Percentiles rank a stretch among this genome's conserved stretches.
These are phyloP conservation scores for Salvia sclarea DNA, from an alignment of 305 asterid species.

Conservation along the genomic window DNA sequence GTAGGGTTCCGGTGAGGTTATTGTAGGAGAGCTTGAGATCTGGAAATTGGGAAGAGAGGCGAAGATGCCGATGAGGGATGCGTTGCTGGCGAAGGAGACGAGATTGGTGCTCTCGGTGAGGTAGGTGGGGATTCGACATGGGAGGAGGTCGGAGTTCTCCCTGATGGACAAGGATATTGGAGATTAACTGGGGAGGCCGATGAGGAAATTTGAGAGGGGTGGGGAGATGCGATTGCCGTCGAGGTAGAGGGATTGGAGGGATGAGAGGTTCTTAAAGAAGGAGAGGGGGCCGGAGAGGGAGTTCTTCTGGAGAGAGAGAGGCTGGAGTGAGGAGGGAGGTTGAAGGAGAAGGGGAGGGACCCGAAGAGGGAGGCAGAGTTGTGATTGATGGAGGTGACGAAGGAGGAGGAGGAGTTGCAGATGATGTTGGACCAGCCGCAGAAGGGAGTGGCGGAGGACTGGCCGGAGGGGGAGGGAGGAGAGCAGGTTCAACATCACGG, in stretches of 20 bases:
- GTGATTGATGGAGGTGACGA: conserved; percentile 53
- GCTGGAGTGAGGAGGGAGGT: conserved; percentile 49
- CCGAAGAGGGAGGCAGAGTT: conserved; percentile 56
- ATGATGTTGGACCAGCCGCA: conserved; percentile 56
- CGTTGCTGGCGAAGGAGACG: conserved; percentile 51
- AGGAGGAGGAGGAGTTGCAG: conserved; percentile 48
- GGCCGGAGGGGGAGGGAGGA: conserved; percentile 62
- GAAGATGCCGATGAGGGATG: conserved; percentile 58
- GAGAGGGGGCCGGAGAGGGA: conserved; percentile 65
- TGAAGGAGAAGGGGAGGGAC: conserved; percentile 58
- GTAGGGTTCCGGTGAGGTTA: conserved; percentile 63
- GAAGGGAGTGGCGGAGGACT: conserved; percentile 51
- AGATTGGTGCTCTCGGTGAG: conserved; percentile 52
- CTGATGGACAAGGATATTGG: conserved; percentile 44
- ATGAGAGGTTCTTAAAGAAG: conserved; percentile 58
- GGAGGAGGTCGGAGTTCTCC: conserved; percentile 39
- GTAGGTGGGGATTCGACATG: conserved; percentile 68
- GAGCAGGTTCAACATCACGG: conserved; percentile 54
- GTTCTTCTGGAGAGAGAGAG: conserved; percentile 59
- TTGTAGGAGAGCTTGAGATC: conserved; percentile 65
- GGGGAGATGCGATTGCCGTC: conserved; percentile 53
- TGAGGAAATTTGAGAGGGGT: conserved; percentile 49
- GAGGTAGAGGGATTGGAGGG: conserved; percentile 46
- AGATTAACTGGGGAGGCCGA: conserved; percentile 57
- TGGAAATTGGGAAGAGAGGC: conserved; percentile 50